A percentile compares a stretch with the other conserved stretches of the same genome.
phyloP scores from a whole-genome alignment of 2,329 filamentous ascomycete genomes.

The Aspergillus piperis region DNA sequence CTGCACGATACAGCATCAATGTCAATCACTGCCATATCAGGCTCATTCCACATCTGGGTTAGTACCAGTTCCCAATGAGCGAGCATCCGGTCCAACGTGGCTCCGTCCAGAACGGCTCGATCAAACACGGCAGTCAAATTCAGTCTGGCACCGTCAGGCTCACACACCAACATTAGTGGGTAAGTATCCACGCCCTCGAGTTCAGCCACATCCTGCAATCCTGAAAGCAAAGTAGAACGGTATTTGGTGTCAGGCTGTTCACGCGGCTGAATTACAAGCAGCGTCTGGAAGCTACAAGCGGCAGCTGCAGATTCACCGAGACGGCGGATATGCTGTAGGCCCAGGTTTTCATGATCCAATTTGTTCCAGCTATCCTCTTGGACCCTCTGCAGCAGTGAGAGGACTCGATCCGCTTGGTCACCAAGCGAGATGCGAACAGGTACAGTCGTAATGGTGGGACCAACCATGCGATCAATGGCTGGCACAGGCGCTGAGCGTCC shows the following conservation, averaged over 20 bases:
- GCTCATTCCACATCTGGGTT: neutral
- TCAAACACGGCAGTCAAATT: neutral
- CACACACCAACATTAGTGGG: neutral
- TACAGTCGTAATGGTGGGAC: slow-evolving; percentile 3
- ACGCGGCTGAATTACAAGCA: neutral
- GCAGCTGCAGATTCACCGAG: neutral
- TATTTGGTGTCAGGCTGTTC: neutral
- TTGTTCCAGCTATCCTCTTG: neutral
- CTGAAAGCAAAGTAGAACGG: neutral
- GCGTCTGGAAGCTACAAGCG: neutral
- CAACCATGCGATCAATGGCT: neutral
- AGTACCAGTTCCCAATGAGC: neutral
- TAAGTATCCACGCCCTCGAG: neutral
- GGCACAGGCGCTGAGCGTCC: slow-evolving; percentile 3
- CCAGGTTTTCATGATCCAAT: neutral
- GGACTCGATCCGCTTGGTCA: neutral
- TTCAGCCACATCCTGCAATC: neutral
- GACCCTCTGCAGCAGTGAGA: neutral
- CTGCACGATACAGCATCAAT: neutral
- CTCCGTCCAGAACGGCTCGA: neutral
- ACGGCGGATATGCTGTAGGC: neutral
- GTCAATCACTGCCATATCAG: neutral
- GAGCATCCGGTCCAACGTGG: neutral
- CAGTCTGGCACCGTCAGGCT: neutral
- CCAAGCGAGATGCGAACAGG: neutral